Base-by-base conservation (phyloP, 2,329 filamentous ascomycete genomes). In the Colletotrichum agaves region DNA sequence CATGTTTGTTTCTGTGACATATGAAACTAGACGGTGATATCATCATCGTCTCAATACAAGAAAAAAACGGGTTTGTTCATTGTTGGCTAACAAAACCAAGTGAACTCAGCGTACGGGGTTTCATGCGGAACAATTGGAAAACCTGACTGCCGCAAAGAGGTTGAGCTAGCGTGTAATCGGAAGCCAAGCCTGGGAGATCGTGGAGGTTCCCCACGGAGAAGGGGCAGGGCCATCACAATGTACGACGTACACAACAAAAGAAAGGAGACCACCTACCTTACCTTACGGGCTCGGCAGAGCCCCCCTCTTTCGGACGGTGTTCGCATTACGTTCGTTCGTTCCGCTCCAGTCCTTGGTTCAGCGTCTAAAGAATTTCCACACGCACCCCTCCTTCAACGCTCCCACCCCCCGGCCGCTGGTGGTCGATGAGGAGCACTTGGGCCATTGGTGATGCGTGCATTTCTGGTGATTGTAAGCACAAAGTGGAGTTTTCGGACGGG, bases 201-300 rank as follows among this genome's bases (percentile, higher is more conserved):
- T 67, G 63, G 59, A 67, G 64, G 59, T 49, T 64, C 64, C 64
- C 64, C 64, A 64, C 59, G 64, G 64, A 63, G 61, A 59, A 67
- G 37, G 12, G 53, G 21, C 44, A 49, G 12, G 57, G 46, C 46
- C 15, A 17, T 27, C 13, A 35, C 23, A 13, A 15, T 13, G 13
- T 19, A 27, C 4, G 46, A 19, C n/a, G n/a, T n/a, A n/a, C n/a
- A n/a, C n/a, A n/a, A 19, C 3, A 33, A 57, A 37, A 13, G 52
- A 37, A 57, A 43, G 33, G 46, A 64, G 53, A 39, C 64, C 61
- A 53, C 41, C 61, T 37, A n/a, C n/a, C n/a, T n/a, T n/a, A n/a
- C n/a, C n/a, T n/a, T n/a, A 58, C 35, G 17, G 50, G 12, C 21
- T 13, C n/a, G 17, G 19, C n/a, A 21, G 27, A 27, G 27, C 6